Base-by-base conservation (phyloP, 208 protist species). In the Strigomonas galati region DNA sequence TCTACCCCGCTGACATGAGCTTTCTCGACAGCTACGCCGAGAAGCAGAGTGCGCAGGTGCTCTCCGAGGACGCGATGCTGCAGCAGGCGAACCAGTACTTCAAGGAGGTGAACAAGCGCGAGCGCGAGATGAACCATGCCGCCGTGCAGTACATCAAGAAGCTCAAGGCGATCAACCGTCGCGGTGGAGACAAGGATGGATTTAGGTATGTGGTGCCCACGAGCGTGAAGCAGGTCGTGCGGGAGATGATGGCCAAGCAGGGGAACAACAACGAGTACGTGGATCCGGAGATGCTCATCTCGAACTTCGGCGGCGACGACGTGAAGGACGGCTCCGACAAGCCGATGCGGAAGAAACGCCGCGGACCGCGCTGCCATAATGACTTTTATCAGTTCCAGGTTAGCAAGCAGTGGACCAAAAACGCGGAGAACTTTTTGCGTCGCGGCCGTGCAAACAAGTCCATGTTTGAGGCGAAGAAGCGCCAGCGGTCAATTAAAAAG, bases 371-470 rank as follows among this genome's bases (percentile, higher is more conserved):
- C 28, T 31, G 56, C 0, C 67, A 68, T 43, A 71, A 75, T 31
- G 87, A 93, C 54, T 95, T 95, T 53, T 95, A 95, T 56, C 86
- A 95, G 66, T 95, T 91, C 65, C 90, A 95, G 78, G 87, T 95
- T 51, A 92, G 83, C 62, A 82, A 83, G 67, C 78, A 76, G 31
- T 95, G 90, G 87, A 92, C 90, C 15, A 73, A 78, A 9, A 95
- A 95, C 52, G 90, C 90, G 28, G 90, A 95, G 72, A 88, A 79
- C 60, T 95, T 95, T 60, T 61, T 95, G 32, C 82, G 81, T 28
- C 80, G 80, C 40, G 85, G 87, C n/a, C 74, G 83, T 17, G 81
- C 79, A 2, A 72, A 85, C 70, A 91, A 85, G 76, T 79, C 81
- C 27, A 74, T 95, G 35, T 93, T 95, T 75, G 90, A 89, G 62